Evolutionary conservation across 176 grass and related monocot species (phyloP).

Genomic region (Canna indica): DNA sequence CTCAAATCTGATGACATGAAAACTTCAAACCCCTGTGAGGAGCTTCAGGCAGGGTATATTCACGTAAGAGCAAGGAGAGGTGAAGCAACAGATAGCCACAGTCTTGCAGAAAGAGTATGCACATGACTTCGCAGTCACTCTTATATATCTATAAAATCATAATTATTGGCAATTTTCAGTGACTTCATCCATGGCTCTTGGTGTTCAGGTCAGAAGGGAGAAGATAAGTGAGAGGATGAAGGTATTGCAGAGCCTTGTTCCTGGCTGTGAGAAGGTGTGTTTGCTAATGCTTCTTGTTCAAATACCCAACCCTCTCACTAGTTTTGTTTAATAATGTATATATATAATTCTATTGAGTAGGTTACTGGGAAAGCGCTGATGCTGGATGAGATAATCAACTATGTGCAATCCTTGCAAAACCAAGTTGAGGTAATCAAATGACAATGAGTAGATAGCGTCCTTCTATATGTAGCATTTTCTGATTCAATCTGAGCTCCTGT

Average conservation of each 20-base stretch:
- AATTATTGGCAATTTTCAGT: not conserved
- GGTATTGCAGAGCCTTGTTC: slow-evolving; percentile 37
- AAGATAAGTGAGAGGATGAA: slow-evolving; percentile 44
- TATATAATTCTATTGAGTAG: slow-evolving; percentile 8
- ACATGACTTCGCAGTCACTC: not conserved
- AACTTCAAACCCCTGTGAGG: not conserved
- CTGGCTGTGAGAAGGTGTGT: slow-evolving; percentile 37
- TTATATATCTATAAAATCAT: not conserved
- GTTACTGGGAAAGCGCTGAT: slow-evolving; percentile 33
- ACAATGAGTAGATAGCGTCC: not conserved
- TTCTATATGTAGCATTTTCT: not conserved
- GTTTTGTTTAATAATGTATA: too few species aligned
- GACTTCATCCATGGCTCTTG: not conserved
- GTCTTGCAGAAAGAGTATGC: slow-evolving; percentile 29
- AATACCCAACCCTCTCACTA: too few species aligned
- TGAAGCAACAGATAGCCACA: slow-evolving; percentile 32
- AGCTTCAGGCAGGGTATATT: slow-evolving; percentile 22
- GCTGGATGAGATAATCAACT: slow-evolving; percentile 49
- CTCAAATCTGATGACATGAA: too few species aligned
- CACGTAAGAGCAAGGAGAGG: slow-evolving; percentile 38
- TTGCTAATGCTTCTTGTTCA: not conserved
- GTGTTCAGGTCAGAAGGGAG: slow-evolving; percentile 36
- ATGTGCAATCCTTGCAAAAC: slow-evolving; percentile 39
- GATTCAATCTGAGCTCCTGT: not conserved
- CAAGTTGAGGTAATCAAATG: slow-evolving; percentile 32